Base-by-base conservation (phyloP, 345 rosid species). In the Salix viminalis region DNA sequence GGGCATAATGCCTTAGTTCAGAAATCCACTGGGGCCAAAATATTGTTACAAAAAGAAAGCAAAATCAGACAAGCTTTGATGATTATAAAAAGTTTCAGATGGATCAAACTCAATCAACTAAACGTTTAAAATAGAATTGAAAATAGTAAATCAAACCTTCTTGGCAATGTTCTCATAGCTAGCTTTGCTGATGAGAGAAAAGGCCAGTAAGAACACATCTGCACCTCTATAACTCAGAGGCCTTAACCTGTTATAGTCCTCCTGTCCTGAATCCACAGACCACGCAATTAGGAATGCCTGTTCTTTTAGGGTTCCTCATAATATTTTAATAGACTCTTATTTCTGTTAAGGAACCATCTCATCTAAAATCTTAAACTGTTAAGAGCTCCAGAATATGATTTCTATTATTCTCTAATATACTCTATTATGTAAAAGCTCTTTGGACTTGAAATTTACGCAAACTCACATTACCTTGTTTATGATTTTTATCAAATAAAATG, bases 191-290 rank as follows among this genome's bases (percentile, higher is more conserved):
- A 75, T 80, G 39, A 87, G 88, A 30, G 90, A 85, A 48, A 84
- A 85, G 60, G 87, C 87, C 76, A 85, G 54, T 65, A 87, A 74
- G 81, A 87, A 87, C 52, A 87, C 90, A 85, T 87, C 90, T 36
- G 90, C 87, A 69, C 90, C 90, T 79, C 90, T 85, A 67, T 87
- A 87, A 80, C 90, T 87, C 75, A 87, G 48, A 30, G 90, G 90
- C 79, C 90, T 85, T 48, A 87, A 77, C 84, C 90, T 85, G 84
- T 87, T 87, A 65, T 87, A 87, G 72, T 87, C 90, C 83, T 87
- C 90, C 73, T 87, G 90, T 64, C 90, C 90, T 86, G 86, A 67
- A 75, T 5, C 6, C 77, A 75, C 24, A 74, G 58, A 56, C 12
- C 28, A 30, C 28, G 3, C 10, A 32, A 32, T 58, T 23, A 58